Base-by-base conservation (phyloP, 2,329 filamentous ascomycete genomes). In the Scleromitrula shiraiana region DNA sequence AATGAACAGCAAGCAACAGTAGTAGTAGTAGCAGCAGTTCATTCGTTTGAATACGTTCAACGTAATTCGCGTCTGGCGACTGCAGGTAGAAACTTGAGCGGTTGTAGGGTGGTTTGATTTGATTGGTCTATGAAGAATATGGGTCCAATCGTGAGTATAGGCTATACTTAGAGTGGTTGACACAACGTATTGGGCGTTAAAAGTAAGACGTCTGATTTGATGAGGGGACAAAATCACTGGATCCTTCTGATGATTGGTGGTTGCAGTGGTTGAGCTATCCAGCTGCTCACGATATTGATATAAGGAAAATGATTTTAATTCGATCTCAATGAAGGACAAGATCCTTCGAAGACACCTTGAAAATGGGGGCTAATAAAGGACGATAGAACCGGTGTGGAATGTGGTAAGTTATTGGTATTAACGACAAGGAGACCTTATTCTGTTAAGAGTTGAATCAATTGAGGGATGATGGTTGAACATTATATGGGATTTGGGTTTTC, bases 61-160 rank as follows among this genome's bases (percentile, higher is more conserved):
- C 50, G 59, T 59, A 56, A 59, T 59, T 57, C 56, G 58, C 54
- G 57, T 56, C 51, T 57, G 42, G 46, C 41, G 45, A 50, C 47
- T 60, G 58, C 54, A 59, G 55, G 47, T 47, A 52, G 33, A 45
- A 51, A 53, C 46, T 19, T 47, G 45, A 51, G 52, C 54, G 52
- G 50, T 41, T 55, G 53, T 26, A 51, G 50, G 41, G 45, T 19
- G 19, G 14, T 20, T 7, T 5, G 30, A 24, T 30, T 33, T 57
- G 52, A 59, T 59, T 58, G 55, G 56, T 22, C 39, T 29, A 5
- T n/a, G 23, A 30, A 14, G 17, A 40, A 46, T n/a, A 20, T 26
- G 26, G 42, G 33, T 27, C 41, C 14, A 27, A 22, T 51, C 33
- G 51, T 44, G 46, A 46, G 44, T 45, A 51, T 48, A 40, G 51